phyloP scores from a whole-genome alignment of 495 filamentous ascomycete genomes.

The Evansstolkia leycettana region DNA sequence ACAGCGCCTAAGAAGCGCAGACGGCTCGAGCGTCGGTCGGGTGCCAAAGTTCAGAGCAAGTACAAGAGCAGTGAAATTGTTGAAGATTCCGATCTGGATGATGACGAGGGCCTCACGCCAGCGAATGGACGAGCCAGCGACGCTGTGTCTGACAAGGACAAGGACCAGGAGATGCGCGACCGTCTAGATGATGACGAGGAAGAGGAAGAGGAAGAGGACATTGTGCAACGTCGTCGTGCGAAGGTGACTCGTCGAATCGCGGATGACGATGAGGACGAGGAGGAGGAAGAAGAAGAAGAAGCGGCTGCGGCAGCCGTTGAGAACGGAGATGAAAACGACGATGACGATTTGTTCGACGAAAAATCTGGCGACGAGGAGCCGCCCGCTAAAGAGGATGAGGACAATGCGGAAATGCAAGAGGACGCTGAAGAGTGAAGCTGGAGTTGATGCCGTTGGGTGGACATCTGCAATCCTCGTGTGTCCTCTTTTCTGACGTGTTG shows the following conservation, averaged over 20 bases:
- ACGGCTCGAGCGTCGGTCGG: constrained; percentile 39
- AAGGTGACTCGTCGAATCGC: constrained; percentile 27
- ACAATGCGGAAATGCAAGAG: constrained; percentile 15
- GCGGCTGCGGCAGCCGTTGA: constrained; percentile 3
- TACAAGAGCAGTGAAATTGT: constrained; percentile 75
- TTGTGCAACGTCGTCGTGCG: constrained; percentile 23
- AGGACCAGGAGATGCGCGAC: constrained; percentile 14
- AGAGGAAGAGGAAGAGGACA: constrained; percentile 17
- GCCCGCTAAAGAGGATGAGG: constrained; percentile 2
- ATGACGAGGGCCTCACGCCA: constrained; percentile 13
- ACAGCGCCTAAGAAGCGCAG: constrained; percentile 37
- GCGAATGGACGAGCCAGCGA: constrained; percentile 18
- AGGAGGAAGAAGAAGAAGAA: constrained; percentile 12
- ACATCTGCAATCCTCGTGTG: no score
- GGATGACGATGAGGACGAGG: constrained; percentile 35
- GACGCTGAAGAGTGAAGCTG: constrained; percentile 2
- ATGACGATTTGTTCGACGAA: constrained; percentile 16
- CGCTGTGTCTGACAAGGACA: constrained; percentile 19
- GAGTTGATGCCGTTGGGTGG: no score
- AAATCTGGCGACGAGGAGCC: constrained; percentile 9
- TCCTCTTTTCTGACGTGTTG: no score
- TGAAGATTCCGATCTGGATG: constrained; percentile 55
- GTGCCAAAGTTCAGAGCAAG: constrained; percentile 44
- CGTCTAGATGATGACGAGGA: constrained; percentile 9
- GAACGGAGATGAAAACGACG: constrained; percentile 5